Conservation (phyloP, 2,329 filamentous ascomycete species). For the Trichophaea hybrida region DNA sequence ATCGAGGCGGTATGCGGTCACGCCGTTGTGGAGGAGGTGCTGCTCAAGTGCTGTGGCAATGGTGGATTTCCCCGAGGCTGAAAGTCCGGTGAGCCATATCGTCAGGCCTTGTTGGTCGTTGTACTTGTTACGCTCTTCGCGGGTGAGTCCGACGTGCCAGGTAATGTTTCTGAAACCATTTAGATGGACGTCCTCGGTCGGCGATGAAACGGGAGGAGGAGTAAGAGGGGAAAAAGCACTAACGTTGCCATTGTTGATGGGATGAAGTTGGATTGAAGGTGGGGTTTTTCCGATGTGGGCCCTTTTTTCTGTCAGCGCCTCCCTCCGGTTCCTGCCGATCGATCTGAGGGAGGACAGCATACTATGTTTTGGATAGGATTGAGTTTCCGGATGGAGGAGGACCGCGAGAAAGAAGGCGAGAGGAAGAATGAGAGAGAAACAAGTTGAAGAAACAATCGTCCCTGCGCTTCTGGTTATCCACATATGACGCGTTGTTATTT, state of each 20-base stretch:
- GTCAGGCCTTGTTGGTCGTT: slow-evolving; percentile 83
- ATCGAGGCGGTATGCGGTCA: slow-evolving; percentile 82
- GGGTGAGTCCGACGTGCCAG: slow-evolving; percentile 71
- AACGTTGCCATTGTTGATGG: neutral
- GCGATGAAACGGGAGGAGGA: neutral
- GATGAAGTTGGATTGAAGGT: neutral
- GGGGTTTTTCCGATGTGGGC: neutral
- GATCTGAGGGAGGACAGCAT: neutral
- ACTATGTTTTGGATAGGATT: neutral
- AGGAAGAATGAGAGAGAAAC: neutral
- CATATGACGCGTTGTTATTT: neutral
- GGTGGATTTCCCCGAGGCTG: slow-evolving; percentile 91
- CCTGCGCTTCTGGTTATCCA: neutral
- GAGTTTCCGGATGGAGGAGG: neutral
- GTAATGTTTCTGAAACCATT: slow-evolving; percentile 58
- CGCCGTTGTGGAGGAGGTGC: slow-evolving; percentile 73
- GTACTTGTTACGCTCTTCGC: slow-evolving; percentile 56
- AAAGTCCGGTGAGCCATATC: slow-evolving; percentile 95
- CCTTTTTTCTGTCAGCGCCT: neutral
- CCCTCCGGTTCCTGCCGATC: neutral
- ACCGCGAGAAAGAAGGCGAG: neutral
- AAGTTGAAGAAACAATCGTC: neutral
- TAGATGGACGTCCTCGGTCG: neutral
- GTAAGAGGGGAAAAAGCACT: neutral
- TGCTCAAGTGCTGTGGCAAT: slow-evolving; percentile 94